These are phyloP conservation scores for Nelumbo lutea DNA, from an alignment of 164 flowering plant species.

Conservation along the genomic window DNA sequence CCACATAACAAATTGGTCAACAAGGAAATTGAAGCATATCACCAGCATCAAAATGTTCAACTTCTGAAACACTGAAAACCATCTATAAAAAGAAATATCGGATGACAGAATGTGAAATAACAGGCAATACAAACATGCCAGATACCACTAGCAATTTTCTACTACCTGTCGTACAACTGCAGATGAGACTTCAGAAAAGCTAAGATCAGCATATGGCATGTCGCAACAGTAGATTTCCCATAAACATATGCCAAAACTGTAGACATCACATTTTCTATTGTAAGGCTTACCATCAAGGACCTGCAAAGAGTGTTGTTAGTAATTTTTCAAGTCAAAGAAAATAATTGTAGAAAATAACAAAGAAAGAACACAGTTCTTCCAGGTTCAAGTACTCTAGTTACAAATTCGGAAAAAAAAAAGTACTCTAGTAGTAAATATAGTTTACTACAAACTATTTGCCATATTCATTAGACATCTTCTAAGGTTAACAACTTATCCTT, in stretches of 20 bases:
- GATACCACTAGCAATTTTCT: too few relatives aligned
- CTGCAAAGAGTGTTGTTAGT: slow-evolving; percentile 28
- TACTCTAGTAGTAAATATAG: not conserved
- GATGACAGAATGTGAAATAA: too few relatives aligned
- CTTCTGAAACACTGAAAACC: too few relatives aligned
- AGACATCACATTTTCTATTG: slow-evolving; percentile 89
- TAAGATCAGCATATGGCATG: slow-evolving; percentile 87
- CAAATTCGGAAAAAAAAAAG: too few relatives aligned
- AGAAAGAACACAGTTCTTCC: not conserved
- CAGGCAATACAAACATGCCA: too few relatives aligned
- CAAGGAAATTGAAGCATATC: too few relatives aligned
- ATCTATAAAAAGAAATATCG: too few relatives aligned
- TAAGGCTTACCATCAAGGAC: slow-evolving; percentile 94
- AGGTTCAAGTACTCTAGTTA: not conserved
- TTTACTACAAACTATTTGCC: not conserved
- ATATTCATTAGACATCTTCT: not conserved
- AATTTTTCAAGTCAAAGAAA: not conserved
- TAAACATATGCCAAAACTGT: slow-evolving; percentile 94
- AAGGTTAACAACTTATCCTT: too few relatives aligned
- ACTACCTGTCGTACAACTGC: slow-evolving; percentile 85
- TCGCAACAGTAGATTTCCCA: slow-evolving; percentile 98
- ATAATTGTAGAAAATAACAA: not conserved
- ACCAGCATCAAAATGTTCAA: too few relatives aligned
- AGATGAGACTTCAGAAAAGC: slow-evolving; percentile 80
- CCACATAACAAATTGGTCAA: too few relatives aligned